Base-by-base conservation (phyloP, 768 basidiomycete genomes). In the Leucosporidium yakuticum region DNA sequence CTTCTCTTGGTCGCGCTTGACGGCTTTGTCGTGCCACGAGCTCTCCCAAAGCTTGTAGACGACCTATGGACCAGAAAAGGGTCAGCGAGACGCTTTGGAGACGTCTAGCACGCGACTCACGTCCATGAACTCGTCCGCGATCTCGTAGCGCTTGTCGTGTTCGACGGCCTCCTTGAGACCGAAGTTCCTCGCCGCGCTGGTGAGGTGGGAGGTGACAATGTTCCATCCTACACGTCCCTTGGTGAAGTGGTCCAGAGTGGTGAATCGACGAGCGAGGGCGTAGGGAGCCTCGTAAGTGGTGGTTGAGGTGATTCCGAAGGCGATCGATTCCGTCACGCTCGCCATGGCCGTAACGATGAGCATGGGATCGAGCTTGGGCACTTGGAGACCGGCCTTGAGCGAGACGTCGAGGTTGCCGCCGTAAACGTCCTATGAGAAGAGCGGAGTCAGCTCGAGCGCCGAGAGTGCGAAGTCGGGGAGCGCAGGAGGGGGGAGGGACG, bases 31-130 rank as follows among this genome's bases (percentile, higher is more conserved):
- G 31, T 53, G 56, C 64, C 64, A 65, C 15, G 56, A 59, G 7
- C 36, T 27, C 58, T 65, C 64, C 64, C 64, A 65, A 7, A 65
- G 57, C 57, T 59, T 59, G 57, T 65, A 65, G 6, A 65, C 57
- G 29, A 62, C 34, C 34, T 36, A 12, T 36, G 12, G 12, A 36
- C 5, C 12, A 12, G 34, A 5, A 6, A 36, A 36, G 34, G 12
- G 34, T 36, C 34, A 36, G 34, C 34, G 5, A 6, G 34, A 12
- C 12, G 12, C 34, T 6, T 12, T 36, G 34, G 6, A 36, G 12
- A 12, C 5, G 34, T 5, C 12, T 5, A 6, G 12, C 6, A 36
- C 6, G 12, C 6, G 34, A 6, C n/a, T 6, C 6, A 50, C 61
- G 15, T 51, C 57, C 21, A 59, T 32, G 36, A 39, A 59, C 39